phyloP scores from a whole-genome alignment of 2,329 filamentous ascomycete genomes.

The Penicillium fuscoglaucum region DNA sequence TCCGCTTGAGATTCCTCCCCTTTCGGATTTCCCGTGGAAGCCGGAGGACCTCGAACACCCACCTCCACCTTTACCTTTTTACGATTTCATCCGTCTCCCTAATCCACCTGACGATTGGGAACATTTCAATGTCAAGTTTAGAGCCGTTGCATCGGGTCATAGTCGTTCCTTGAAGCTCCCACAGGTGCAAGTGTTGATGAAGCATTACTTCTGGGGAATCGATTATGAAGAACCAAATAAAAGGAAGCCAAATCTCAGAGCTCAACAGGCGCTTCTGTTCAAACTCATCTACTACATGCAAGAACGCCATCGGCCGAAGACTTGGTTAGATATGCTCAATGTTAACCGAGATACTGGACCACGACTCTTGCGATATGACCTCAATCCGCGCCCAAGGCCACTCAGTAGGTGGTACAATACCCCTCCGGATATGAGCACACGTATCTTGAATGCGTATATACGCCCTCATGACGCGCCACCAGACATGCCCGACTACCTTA shows the following conservation, averaged over 20 bases:
- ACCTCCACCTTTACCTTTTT: background rate
- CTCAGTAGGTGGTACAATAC: slow-evolving; percentile 28
- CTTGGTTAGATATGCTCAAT: slow-evolving; percentile 18
- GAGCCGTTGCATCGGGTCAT: background rate
- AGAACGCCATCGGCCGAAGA: slow-evolving; percentile 19
- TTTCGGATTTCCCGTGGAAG: background rate
- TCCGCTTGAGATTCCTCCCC: background rate
- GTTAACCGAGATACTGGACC: slow-evolving; percentile 32
- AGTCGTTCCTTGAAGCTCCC: background rate
- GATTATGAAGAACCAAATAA: slow-evolving; percentile 2
- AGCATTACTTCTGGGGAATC: slow-evolving; percentile 33
- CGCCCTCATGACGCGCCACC: slow-evolving; percentile 16
- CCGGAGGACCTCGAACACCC: slow-evolving; percentile 8
- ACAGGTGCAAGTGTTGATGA: slow-evolving; percentile 9
- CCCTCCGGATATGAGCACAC: slow-evolving; percentile 5
- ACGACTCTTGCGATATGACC: slow-evolving; percentile 28
- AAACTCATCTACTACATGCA: slow-evolving; percentile 32
- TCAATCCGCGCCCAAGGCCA: slow-evolving; percentile 15
- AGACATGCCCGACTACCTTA: slow-evolving; percentile 12
- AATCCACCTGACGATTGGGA: slow-evolving; percentile 14
- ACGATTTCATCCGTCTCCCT: slow-evolving; percentile 10
- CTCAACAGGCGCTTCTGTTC: slow-evolving; percentile 12
- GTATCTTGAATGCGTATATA: slow-evolving; percentile 1
- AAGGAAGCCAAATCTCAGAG: background rate
- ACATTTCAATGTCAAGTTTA: slow-evolving; percentile 4